Conservation (phyloP, 345 rosid species). For the Sonneratia caseolaris region DNA sequence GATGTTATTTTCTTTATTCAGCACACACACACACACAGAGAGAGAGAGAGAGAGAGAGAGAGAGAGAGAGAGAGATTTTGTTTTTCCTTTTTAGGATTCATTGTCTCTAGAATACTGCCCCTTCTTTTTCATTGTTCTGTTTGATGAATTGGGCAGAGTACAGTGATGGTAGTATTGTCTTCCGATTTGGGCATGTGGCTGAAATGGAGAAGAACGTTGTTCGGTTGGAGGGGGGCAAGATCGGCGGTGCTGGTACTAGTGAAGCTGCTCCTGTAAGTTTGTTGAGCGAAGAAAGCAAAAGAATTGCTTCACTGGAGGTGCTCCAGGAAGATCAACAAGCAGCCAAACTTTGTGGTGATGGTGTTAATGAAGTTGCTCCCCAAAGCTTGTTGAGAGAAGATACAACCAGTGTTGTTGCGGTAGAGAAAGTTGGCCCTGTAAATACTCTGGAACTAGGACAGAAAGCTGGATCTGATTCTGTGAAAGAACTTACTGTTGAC, state of each 20-base stretch:
- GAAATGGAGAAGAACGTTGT: constrained; percentile 20
- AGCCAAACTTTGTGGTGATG: not conserved
- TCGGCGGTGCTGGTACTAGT: constrained; percentile 1
- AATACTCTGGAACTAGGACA: not conserved
- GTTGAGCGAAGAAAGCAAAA: not conserved
- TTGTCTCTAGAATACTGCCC: not conserved
- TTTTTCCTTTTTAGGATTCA: not conserved
- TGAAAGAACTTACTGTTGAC: constrained; percentile 1
- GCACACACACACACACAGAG: no score
- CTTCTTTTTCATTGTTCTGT: not conserved
- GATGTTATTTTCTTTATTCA: not conserved
- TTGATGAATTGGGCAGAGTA: constrained; percentile 23
- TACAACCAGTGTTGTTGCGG: not conserved
- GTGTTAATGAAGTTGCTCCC: not conserved
- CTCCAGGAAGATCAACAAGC: not conserved
- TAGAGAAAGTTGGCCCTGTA: constrained; percentile 1
- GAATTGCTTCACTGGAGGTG: not conserved
- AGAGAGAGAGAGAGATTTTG: no score
- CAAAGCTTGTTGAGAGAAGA: not conserved
- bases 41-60: no score
- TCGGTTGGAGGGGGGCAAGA: constrained; percentile 15
- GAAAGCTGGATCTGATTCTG: constrained; percentile 9
- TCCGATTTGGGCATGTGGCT: constrained; percentile 40
- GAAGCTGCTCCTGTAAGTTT: constrained; percentile 8
- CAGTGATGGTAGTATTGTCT: constrained; percentile 53